A percentile compares a stretch with the other conserved stretches of the same genome.
Evolutionary conservation across 805 yeast species (phyloP).

Genomic region (Saccharomycopsis javanensis): DNA sequence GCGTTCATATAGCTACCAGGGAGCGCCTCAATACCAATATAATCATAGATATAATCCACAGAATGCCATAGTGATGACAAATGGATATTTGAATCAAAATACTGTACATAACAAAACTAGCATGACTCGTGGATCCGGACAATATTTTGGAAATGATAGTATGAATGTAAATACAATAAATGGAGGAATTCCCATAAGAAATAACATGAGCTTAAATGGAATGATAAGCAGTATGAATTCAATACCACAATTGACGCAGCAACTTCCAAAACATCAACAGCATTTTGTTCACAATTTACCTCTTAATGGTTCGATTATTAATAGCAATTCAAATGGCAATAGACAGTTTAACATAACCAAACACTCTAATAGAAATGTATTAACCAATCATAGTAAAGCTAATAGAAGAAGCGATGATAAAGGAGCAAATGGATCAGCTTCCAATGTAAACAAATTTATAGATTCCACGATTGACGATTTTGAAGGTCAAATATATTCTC

Average conservation of each 20-base stretch:
- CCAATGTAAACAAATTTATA: constrained; percentile 41
- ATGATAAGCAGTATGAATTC: neutral
- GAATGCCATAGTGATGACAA: neutral
- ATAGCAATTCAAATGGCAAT: neutral
- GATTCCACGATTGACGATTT: constrained; percentile 63
- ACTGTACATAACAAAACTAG: neutral
- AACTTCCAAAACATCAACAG: neutral
- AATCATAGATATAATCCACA: neutral
- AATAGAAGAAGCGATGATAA: constrained; percentile 37
- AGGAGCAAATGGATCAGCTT: neutral
- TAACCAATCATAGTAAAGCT: neutral
- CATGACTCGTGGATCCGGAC: neutral
- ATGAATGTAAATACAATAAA: neutral
- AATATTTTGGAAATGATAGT: neutral
- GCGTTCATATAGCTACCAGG: neutral
- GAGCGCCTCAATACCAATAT: neutral
- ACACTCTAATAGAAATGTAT: constrained; percentile 4
- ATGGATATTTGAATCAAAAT: neutral
- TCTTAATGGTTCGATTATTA: neutral
- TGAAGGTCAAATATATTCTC: constrained; percentile 59
- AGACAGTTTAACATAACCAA: neutral
- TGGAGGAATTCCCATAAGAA: neutral
- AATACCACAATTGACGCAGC: neutral
- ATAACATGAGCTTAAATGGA: neutral
- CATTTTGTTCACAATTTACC: neutral